Percentiles rank a stretch among this genome's conserved stretches.
Conservation (phyloP, 768 basidiomycete species). For the Rhodotorula kratochvilovae region DNA sequence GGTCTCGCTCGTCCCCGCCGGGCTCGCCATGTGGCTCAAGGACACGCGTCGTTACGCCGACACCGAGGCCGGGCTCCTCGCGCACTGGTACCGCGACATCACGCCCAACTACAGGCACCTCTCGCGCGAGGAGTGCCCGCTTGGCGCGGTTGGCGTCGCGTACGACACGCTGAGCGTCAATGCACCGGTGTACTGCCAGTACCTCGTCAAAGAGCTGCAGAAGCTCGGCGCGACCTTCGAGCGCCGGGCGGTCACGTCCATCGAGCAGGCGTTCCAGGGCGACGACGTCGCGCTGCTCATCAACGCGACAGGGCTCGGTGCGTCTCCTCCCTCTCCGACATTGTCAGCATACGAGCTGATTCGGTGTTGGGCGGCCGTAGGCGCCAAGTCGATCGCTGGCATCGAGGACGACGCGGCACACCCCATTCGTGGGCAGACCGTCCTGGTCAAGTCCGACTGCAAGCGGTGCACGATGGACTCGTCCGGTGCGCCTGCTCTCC, state of each 20-base stretch:
- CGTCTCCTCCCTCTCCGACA: background rate
- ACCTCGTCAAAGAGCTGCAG: constrained; percentile 52
- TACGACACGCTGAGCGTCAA: constrained; percentile 56
- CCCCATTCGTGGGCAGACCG: constrained; percentile 79
- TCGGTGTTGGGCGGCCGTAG: constrained; percentile 39
- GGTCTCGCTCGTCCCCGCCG: constrained; percentile 20
- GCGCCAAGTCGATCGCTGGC: constrained; percentile 69
- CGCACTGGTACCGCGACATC: constrained; percentile 29
- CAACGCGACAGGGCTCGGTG: constrained; percentile 59
- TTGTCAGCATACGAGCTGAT: background rate
- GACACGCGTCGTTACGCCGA: constrained; percentile 13
- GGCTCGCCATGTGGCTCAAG: constrained; percentile 20
- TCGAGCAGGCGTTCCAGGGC: constrained; percentile 53
- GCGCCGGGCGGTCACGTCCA: constrained; percentile 50
- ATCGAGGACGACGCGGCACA: constrained; percentile 70
- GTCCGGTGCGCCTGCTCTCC: background rate
- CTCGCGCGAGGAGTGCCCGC: background rate
- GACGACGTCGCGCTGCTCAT: constrained; percentile 51
- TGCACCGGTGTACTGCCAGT: constrained; percentile 55
- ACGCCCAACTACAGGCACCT: constrained; percentile 23
- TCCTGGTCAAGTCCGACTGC: constrained; percentile 54
- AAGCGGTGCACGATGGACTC: constrained; percentile 33
- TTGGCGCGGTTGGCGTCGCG: constrained; percentile 47
- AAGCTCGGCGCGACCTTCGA: constrained; percentile 53
- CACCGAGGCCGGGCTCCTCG: constrained; percentile 9